These are phyloP conservation scores for Colletotrichum lindemuthianum DNA, from an alignment of 2,329 filamentous ascomycete species.

Conservation along the genomic window DNA sequence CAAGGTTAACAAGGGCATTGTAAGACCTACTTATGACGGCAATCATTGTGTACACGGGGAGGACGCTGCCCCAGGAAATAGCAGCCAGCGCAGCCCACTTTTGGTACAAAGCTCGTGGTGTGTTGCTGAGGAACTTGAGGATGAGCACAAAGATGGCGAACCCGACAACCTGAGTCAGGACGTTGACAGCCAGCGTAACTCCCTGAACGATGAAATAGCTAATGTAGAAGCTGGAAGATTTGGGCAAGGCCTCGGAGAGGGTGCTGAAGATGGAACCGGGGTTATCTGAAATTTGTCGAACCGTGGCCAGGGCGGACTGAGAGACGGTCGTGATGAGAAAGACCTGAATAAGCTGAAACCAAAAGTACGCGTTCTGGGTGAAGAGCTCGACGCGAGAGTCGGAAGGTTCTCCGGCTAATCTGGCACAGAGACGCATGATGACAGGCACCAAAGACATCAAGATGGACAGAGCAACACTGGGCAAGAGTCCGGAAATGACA, in stretches of 20 bases:
- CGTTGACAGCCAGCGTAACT: slow-evolving; percentile 77
- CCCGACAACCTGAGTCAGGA: slow-evolving; percentile 74
- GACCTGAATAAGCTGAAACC: slow-evolving; percentile 89
- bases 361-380: slow-evolving; percentile 91
- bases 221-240: slow-evolving; percentile 92
- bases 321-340: slow-evolving; percentile 88
- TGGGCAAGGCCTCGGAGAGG: slow-evolving; percentile 79
- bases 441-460: slow-evolving; percentile 89
- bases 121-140: slow-evolving; percentile 77
- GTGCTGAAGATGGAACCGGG: slow-evolving; percentile 71
- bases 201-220: slow-evolving; percentile 83
- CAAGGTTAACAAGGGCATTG: rapidly evolving
- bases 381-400: slow-evolving; percentile 84
- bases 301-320: slow-evolving; percentile 79
- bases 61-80: slow-evolving; percentile 80
- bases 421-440: slow-evolving; percentile 81
- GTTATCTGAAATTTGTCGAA: slow-evolving; percentile 68
- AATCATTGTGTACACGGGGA: slow-evolving; percentile 80
- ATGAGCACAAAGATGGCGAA: slow-evolving; percentile 75
- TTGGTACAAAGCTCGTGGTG: slow-evolving; percentile 80
- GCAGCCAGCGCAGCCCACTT: slow-evolving; percentile 76
- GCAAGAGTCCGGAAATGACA: slow-evolving; percentile 85
- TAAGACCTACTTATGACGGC: slow-evolving; percentile 69
- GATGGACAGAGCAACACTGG: slow-evolving; percentile 79
- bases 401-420: slow-evolving; percentile 82